These are phyloP conservation scores for Penicillium paxilli DNA, from an alignment of 495 filamentous ascomycete genomes.

Conservation along the genomic window DNA sequence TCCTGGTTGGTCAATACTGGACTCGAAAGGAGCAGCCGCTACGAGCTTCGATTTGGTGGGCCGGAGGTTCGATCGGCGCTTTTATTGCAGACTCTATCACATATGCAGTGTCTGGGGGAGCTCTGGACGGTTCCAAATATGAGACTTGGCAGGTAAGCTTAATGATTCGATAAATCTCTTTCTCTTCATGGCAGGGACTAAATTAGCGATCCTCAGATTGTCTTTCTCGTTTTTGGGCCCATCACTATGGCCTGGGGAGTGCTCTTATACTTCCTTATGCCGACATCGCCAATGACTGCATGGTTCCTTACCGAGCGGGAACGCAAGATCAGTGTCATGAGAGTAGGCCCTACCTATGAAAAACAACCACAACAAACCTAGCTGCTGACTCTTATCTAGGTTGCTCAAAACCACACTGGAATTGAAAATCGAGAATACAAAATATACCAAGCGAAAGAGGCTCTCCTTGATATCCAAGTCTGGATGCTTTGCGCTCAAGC, in stretches of 20 bases:
- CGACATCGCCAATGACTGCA: conserved; percentile 6
- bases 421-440: conserved; percentile 9
- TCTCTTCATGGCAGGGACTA: not conserved
- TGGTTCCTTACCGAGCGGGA: conserved; percentile 1
- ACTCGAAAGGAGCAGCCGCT: conserved; percentile 15
- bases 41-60: conserved; percentile 16
- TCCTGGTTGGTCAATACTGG: conserved; percentile 22
- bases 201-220: not conserved
- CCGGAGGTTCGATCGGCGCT: not conserved
- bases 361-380: not conserved
- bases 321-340: not conserved
- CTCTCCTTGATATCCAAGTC: conserved; percentile 2
- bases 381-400: not conserved
- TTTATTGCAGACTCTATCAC: conserved; percentile 3
- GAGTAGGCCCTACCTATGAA: not conserved
- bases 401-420: conserved; percentile 6
- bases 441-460: conserved; percentile 9
- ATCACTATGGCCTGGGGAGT: conserved; percentile 1
- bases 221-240: conserved; percentile 4
- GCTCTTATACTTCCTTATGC: conserved; percentile 1
- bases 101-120: not conserved
- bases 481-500: conserved; percentile 10
- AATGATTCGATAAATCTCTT: too few relatives aligned
- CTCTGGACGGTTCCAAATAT: not conserved
- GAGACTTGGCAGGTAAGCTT: not conserved